Conservation (phyloP, 768 basidiomycete genomes). For the Sistotremastrum suecicum region DNA sequence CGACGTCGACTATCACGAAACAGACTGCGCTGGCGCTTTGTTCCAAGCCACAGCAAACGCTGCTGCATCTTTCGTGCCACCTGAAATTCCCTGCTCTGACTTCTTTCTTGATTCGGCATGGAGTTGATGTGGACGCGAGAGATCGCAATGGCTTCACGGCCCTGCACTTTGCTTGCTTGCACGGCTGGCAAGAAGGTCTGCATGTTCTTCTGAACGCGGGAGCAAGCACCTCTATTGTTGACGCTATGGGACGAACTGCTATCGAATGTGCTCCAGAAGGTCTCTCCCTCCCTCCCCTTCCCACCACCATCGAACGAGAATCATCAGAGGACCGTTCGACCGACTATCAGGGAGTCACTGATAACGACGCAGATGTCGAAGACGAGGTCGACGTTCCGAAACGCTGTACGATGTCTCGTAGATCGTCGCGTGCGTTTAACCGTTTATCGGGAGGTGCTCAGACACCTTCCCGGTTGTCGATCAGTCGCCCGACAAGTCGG, state of each 20-base stretch:
- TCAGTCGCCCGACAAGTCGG: constrained; percentile 1
- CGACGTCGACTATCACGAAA: constrained; percentile 18
- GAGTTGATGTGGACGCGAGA: constrained; percentile 66
- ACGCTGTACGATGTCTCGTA: constrained; percentile 20
- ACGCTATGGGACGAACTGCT: constrained; percentile 55
- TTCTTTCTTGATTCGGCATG: constrained; percentile 53
- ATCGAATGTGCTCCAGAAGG: constrained; percentile 38
- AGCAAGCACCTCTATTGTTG: constrained; percentile 66
- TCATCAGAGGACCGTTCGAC: too few species aligned
- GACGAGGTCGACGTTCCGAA: constrained; percentile 18
- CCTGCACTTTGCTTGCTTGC: constrained; percentile 70
- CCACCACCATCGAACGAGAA: too few species aligned
- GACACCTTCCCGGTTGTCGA: neutral
- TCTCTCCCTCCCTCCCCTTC: constrained; percentile 13
- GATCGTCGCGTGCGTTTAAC: constrained; percentile 18
- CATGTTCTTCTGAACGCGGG: constrained; percentile 61
- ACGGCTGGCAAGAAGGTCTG: constrained; percentile 47
- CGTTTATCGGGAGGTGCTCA: constrained; percentile 1
- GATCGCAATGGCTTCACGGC: constrained; percentile 89
- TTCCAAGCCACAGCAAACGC: constrained; percentile 57
- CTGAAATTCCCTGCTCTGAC: constrained; percentile 63
- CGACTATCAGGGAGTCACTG: constrained; percentile 22
- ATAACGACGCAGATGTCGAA: constrained; percentile 12
- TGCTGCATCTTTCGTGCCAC: constrained; percentile 78
- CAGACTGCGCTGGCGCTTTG: too few species aligned